Base-by-base conservation (phyloP, 345 rosid species). In the Populus euphratica region DNA sequence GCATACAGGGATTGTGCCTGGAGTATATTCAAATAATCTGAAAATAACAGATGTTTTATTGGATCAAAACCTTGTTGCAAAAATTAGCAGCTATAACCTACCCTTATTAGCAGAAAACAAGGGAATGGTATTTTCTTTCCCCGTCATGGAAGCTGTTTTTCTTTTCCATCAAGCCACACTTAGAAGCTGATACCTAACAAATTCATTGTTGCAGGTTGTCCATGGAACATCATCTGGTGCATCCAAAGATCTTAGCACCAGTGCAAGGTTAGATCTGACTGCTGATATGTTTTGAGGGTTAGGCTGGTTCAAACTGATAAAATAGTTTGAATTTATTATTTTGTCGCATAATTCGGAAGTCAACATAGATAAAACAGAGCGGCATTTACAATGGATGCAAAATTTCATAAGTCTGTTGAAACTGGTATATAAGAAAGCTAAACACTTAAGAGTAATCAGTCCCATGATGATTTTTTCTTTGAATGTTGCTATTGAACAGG, bases 1-100 rank as follows among this genome's bases (percentile, higher is more conserved):
- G 89, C 99, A 95, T 85, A 90, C 97, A 0, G 96, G 97, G 76
- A 90, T 92, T 25, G 91, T 95, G 21, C 98, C 97, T 1, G 97
- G 97, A 61, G 86, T 93, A 79, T 91, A 83, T 78, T 84, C 94
- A 1, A 96, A 96, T 80, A 88, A 90, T 83, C 80, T 96, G 82
- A 96, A 90, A 61, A 88, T 90, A 75, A 92, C 93, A 18, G 97
- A 96, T 82, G 78, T 96, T 85, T 83, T 93, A 35, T 82, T 96
- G 86, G 99, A 93, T 84, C 94, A 88, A 79, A 92, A 90, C 84
- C 90, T 92, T 18, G 86, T 78, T 3, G 89, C 95, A 8, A 93
- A 93, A 82, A 90, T 96, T 75, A 90, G 94, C 85, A 92, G 97
- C 75, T 92, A 92, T 84, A 93, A 91, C 80, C 89, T 92, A 74